Base-by-base conservation (phyloP, 495 filamentous ascomycete species). In the Hypoxylon perforatum region DNA sequence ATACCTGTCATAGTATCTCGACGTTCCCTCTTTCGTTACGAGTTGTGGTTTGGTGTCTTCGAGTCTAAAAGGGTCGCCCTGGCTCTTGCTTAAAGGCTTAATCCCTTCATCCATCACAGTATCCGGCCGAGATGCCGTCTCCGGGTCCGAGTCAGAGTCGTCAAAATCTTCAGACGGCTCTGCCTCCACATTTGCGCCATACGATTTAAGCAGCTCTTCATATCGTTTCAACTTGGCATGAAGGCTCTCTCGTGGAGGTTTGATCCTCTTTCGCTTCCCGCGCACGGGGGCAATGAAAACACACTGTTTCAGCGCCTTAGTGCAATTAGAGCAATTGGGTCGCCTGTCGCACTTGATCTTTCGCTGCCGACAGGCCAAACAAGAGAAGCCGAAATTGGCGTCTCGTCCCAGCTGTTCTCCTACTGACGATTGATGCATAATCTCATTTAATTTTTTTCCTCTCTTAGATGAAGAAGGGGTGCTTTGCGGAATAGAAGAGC, bases 261-360 rank as follows among this genome's bases (percentile, higher is more conserved):
- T 73, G 14, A 71, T 69, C 53, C 77, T 77, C 67, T 82, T 84
- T 50, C 80, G 79, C 45, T 77, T 76, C 46, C 75, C 78, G 3
- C 80, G 78, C 4, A 74, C 64, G 5, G 78, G 79, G 21, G 77
- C 61, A 4, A 74, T 51, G 22, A 79, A 84, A 17, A 78, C 61
- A 61, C 84, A 87, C 36, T 77, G 73, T 9, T 70, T 73, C 7
- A 70, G 35, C 4, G 77, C 71, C 66, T 78, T 85, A 28, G 61
- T 59, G 68, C 84, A 86, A 58, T 81, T 83, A 8, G 78, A 77
- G 61, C 85, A 87, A 10, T 79, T 81, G 23, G 74, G 67, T 36
- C 72, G 63, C 54, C 80, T 70, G 65, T 86, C 80, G 67, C 85
- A 92, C 67, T 85, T 87, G 23, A 93, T 86, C 68, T 93, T 93